A percentile compares a stretch with the other conserved stretches of the same genome.
Evolutionary conservation across 306 rosid species (phyloP).

Genomic region (Urtica urens): DNA sequence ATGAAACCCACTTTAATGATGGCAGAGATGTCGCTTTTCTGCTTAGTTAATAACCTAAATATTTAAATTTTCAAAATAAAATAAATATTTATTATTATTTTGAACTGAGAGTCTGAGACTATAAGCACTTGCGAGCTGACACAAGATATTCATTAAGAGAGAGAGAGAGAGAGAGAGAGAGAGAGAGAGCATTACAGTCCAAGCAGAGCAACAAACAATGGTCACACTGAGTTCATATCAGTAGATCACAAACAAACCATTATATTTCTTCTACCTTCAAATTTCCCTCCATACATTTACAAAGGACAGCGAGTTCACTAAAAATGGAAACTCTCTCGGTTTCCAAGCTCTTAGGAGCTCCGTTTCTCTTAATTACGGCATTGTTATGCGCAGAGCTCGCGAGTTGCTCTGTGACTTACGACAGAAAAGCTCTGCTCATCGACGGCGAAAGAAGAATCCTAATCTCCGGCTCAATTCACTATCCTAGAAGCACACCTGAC

Average conservation of each 20-base stretch:
- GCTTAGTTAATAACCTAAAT: not conserved
- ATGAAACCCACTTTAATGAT: not conserved
- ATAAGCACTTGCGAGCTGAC: constrained; percentile 15
- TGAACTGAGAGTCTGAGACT: not conserved
- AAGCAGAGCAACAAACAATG: constrained; percentile 14
- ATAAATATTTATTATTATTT: not conserved
- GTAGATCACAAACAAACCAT: constrained; percentile 19
- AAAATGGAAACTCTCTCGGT: constrained; percentile 48
- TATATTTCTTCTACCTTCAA: constrained; percentile 16
- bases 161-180: not conserved
- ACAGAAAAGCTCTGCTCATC: constrained; percentile 70
- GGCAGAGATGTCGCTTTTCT: not conserved
- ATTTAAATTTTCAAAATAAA: not conserved
- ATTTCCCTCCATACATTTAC: constrained; percentile 24
- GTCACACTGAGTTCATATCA: constrained; percentile 13
- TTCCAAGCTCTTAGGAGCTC: constrained; percentile 35
- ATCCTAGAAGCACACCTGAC: constrained; percentile 92
- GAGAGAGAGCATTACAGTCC: constrained; percentile 7
- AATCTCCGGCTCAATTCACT: constrained; percentile 92
- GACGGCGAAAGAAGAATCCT: constrained; percentile 76
- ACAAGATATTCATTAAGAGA: constrained; percentile 12
- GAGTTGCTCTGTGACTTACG: constrained; percentile 58
- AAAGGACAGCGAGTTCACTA: not conserved
- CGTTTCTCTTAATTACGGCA: constrained; percentile 24
- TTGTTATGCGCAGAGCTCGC: constrained; percentile 36